A percentile compares a stretch with the other conserved stretches of the same genome.
These are phyloP conservation scores for Myxozyma vanderwaltii DNA, from an alignment of 805 yeast genomes.

Conservation along the genomic window DNA sequence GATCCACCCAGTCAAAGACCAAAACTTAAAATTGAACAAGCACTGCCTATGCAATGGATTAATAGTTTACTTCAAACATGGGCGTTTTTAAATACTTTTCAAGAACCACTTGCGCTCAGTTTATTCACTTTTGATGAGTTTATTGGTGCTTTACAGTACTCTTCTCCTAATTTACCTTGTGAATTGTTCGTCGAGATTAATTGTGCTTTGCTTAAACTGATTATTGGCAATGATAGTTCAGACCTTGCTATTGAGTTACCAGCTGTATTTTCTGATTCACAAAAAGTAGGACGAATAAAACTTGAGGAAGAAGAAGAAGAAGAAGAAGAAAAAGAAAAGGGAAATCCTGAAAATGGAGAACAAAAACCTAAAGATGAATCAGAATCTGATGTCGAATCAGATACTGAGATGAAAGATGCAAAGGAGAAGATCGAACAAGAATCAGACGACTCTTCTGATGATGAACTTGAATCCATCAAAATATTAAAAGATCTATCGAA, in stretches of 20 bases:
- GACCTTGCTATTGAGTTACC: conserved; percentile 25
- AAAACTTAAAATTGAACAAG: conserved; percentile 25
- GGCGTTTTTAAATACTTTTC: conserved; percentile 73
- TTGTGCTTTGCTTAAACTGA: conserved; percentile 30
- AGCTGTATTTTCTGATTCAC: not conserved
- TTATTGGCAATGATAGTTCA: conserved; percentile 21
- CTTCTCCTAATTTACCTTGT: conserved; percentile 25
- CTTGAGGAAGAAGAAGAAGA: not conserved
- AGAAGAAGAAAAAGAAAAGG: not conserved
- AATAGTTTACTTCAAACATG: conserved; percentile 58
- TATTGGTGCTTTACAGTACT: conserved; percentile 50
- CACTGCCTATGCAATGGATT: conserved; percentile 26
- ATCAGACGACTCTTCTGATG: not conserved
- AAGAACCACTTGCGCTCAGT: conserved; percentile 63
- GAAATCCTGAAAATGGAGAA: not conserved
- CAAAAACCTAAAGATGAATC: not conserved
- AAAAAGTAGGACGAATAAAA: not conserved
- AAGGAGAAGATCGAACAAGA: not conserved
- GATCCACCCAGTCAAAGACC: conserved; percentile 32
- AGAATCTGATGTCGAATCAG: not conserved
- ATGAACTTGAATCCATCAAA: conserved; percentile 1
- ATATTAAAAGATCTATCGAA: conserved; percentile 35
- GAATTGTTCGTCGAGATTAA: conserved; percentile 35
- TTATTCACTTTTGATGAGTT: conserved; percentile 81
- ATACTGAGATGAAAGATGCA: conserved; percentile 1